Evolutionary conservation across 2,329 filamentous ascomycete genomes (phyloP), one percentile per base, ranked within the genome.

Genomic region (Nemania serpens): DNA sequence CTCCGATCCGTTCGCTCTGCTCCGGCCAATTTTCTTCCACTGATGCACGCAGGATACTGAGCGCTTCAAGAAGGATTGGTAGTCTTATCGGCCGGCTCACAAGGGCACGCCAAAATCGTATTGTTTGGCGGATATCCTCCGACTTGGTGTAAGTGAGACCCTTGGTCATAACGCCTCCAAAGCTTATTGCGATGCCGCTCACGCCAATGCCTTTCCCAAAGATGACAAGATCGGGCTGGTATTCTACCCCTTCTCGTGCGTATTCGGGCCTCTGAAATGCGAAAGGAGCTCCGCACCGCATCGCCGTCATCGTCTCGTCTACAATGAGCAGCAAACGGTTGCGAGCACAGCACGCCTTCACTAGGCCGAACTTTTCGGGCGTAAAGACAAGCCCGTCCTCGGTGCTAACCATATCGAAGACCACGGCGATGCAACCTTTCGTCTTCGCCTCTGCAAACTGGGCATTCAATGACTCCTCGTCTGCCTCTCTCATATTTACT

Each of bases 201-300:
- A 64, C 56, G 12, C 64, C 64, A 22, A 66, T 66, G 5, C 64
- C 66, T 29, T 68, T 69, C 2, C 68, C 68, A 25, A 70, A 69
- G 34, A 70, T 69, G 47, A 69, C 68, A 1, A 70, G 34, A 17
- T 70, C 68, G 0, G 68, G 68, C 46, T 64, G 62, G 37, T 60
- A 58, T n/a, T 66, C 61, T 6, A 47, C 47, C 9, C 53, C 60
- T 2, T 59, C 3, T 1, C 55, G 37, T 7, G 53, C 53, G 46
- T 69, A 70, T 36, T 69, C 68, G 15, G 65, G 64, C 15, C 68
- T 50, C 55, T 68, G 68, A 39, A 70, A 70, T 5, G 66, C 20
- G 58, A 75, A 75, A 17, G 70, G 72, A 10, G 66, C 61, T 49
- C 68, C 68, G 10, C 68, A 70, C 1, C 68, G 62, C 45, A 70